Evolutionary conservation across 805 yeast species (phyloP).

Genomic region (Sungouiozyma intestinalis): DNA sequence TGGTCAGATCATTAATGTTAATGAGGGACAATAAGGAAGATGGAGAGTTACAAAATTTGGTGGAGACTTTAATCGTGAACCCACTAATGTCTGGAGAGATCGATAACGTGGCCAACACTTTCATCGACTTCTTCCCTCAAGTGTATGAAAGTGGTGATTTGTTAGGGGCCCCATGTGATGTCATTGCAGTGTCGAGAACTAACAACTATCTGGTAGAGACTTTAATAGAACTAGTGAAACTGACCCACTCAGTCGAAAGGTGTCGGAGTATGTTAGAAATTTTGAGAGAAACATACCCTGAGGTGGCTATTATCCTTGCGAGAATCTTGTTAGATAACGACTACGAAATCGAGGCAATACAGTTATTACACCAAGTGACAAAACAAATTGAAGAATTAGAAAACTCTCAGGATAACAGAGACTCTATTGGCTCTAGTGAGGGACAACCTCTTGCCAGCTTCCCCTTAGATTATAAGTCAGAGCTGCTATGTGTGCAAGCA

Average conservation of each 20-base stretch:
- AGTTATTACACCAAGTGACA: conserved; percentile 14
- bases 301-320: conserved; percentile 22
- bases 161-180: conserved; percentile 27
- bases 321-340: conserved; percentile 28
- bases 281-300: conserved; percentile 16
- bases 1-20: conserved; percentile 53
- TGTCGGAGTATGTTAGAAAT: conserved; percentile 20
- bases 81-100: conserved; percentile 44
- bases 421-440: conserved; percentile 1
- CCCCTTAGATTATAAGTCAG: conserved; percentile 22
- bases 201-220: conserved; percentile 28
- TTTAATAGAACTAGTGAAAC: conserved; percentile 21
- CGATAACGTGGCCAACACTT: conserved; percentile 23
- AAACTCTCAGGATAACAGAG: too few relatives aligned
- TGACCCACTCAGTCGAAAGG: conserved; percentile 21
- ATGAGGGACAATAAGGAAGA: conserved; percentile 40
- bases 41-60: conserved; percentile 63
- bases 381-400: conserved; percentile 16
- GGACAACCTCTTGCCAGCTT: conserved; percentile 4
- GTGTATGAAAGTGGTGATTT: conserved; percentile 24
- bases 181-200: conserved; percentile 22
- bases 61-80: conserved; percentile 73
- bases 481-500: conserved; percentile 23
- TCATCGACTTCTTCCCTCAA: conserved; percentile 24
- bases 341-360: conserved; percentile 29